phyloP scores from a whole-genome alignment of 208 protist species.

The Tritrichomonas musculus region DNA sequence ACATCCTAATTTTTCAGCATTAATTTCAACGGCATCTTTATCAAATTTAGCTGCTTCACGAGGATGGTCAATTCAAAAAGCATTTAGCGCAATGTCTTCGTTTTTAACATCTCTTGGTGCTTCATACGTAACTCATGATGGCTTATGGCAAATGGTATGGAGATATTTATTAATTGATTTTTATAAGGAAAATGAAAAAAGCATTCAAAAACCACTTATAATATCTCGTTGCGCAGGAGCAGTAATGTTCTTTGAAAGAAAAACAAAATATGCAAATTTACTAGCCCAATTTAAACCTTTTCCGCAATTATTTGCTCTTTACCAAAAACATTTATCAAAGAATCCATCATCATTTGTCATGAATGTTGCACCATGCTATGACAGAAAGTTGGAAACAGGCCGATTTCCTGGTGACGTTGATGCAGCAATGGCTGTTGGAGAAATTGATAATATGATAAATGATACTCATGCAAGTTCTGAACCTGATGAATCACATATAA shows the following conservation, averaged over 20 bases:
- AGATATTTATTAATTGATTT: not conserved
- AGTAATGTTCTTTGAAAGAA: constrained; percentile 16
- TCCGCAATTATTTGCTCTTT: not conserved
- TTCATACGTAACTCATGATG: not conserved
- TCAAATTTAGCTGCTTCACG: not conserved
- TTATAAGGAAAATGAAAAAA: not conserved
- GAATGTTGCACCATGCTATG: not conserved
- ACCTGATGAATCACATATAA: not conserved
- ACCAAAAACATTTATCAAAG: not conserved
- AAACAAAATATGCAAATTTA: constrained; percentile 21
- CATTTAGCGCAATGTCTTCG: not conserved
- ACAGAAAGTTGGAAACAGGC: not conserved
- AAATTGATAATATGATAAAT: not conserved
- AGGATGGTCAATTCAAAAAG: not conserved
- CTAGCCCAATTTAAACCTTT: constrained; percentile 14
- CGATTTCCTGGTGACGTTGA: not conserved
- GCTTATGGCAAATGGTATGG: not conserved
- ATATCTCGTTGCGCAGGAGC: constrained; percentile 14
- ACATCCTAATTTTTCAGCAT: not conserved
- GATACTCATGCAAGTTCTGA: too few species aligned
- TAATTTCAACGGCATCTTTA: not conserved
- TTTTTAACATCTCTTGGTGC: not conserved
- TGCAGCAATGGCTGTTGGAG: not conserved
- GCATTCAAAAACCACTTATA: not conserved
- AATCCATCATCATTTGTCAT: not conserved